Base-by-base conservation (phyloP, 139 green algal species). In the Closterium sp. region DNA sequence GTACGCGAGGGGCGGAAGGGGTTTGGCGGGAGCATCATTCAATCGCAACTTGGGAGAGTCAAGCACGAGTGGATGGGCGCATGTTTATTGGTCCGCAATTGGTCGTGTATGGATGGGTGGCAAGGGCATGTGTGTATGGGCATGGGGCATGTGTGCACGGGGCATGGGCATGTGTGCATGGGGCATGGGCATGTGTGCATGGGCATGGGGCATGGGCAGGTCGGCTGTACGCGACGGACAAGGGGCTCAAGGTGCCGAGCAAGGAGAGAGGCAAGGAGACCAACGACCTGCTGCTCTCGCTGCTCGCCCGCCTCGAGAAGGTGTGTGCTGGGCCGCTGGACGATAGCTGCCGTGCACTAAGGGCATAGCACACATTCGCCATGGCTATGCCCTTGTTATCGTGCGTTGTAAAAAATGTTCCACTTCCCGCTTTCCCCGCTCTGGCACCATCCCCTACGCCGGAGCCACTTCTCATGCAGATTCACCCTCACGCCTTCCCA, bases 211-310 rank as follows among this genome's bases (percentile, higher is more conserved):
- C 4, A 45, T 73, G 29, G 5, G 70, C 92, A 94, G 92, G 92
- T 32, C 90, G 93, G 70, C 27, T 95, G 84, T 95, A 95, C 79
- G 93, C 93, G 28, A 70, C 94, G 91, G 93, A 95, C 22, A 42
- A 91, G 70, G 93, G 93, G 19, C 28, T 94, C 1, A 90, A 90
- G 31, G 85, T 93, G 29, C 4, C 85, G 13, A 29, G n/a, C 24
- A 84, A 79, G 28, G 90, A 90, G 28, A 89, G 92, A 6, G 90
- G 89, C 13, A 92, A 94, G 86, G 91, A 93, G 17, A 95, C 91
- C 29, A 91, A 94, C 32, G 93, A 42, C 31, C 86, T 95, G 31
- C 93, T 94, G 9, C 79, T 92, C 27, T 89, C 90, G 21, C 29
- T 94, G 27, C 29, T 95, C 27, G 62, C 21, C 85, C 91, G 91